These are phyloP conservation scores for Cutaneotrichosporon daszewskae DNA, from an alignment of 1,284 basidiomycete genomes.

Conservation along the genomic window DNA sequence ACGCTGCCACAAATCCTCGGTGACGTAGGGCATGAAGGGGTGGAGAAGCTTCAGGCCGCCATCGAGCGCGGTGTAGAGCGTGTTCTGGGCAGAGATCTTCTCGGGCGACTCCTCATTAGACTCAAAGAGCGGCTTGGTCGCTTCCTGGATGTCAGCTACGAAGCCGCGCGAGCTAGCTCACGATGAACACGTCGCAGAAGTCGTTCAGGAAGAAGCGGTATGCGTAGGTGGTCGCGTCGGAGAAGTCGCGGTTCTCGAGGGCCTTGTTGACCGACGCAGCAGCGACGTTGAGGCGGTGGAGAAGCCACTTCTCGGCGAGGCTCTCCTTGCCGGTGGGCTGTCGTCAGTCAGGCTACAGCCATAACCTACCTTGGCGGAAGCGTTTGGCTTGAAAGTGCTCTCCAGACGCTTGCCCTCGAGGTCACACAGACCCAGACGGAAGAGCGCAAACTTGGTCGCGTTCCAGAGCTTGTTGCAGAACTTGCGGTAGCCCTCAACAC, in stretches of 20 bases:
- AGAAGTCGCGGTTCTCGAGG: slow-evolving; percentile 81
- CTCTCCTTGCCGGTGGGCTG: slow-evolving; percentile 79
- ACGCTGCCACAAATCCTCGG: slow-evolving; percentile 97
- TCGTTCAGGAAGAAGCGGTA: slow-evolving; percentile 99
- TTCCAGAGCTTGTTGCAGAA: slow-evolving; percentile 99
- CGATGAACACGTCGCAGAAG: slow-evolving; percentile 97
- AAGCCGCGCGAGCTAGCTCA: too few relatives aligned
- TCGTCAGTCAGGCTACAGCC: not conserved
- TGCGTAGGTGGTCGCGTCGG: slow-evolving; percentile 74
- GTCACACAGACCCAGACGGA: slow-evolving; percentile 66
- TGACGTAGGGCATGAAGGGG: slow-evolving; percentile 99
- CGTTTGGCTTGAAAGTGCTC: slow-evolving; percentile 67
- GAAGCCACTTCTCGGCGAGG: slow-evolving; percentile 90
- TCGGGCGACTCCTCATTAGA: slow-evolving; percentile 59
- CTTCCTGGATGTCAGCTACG: too few relatives aligned
- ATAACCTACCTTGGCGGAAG: slow-evolving; percentile 51
- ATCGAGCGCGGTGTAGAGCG: slow-evolving; percentile 91
- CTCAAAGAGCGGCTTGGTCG: slow-evolving; percentile 95
- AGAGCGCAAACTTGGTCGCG: slow-evolving; percentile 96
- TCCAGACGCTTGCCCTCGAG: slow-evolving; percentile 42
- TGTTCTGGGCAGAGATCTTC: slow-evolving; percentile 84
- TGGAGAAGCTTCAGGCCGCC: slow-evolving; percentile 83
- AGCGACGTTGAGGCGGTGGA: slow-evolving; percentile 87
- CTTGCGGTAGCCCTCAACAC: slow-evolving; percentile 98
- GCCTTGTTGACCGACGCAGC: slow-evolving; percentile 68